Conservation (phyloP, 2,329 filamentous ascomycete species). For the Colletotrichum truncatum region DNA sequence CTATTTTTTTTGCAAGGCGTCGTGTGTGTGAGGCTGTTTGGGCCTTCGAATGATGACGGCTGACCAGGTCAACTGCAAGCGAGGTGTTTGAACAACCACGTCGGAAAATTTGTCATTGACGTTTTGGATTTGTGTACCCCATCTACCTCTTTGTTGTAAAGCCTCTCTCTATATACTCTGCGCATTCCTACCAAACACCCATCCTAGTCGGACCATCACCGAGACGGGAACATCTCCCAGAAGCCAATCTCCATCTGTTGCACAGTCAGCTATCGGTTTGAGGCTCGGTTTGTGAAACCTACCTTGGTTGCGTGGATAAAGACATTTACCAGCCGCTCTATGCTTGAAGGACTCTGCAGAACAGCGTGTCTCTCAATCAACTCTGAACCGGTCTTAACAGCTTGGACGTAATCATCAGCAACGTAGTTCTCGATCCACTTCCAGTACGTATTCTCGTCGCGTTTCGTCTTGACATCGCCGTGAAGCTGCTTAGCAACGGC, state of each 20-base stretch:
- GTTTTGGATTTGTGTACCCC: neutral
- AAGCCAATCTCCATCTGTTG: constrained; percentile 62
- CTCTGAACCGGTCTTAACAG: constrained; percentile 75
- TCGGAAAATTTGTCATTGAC: neutral
- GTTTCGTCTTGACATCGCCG: constrained; percentile 66
- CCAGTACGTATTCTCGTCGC: constrained; percentile 80
- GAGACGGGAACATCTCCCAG: constrained; percentile 62
- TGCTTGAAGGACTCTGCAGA: constrained; percentile 76
- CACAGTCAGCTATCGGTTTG: neutral
- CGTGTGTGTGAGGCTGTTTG: neutral
- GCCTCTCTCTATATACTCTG: neutral
- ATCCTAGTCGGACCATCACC: constrained; percentile 22
- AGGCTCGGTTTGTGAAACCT: constrained; percentile 37
- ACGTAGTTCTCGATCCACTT: constrained; percentile 92
- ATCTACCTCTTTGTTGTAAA: neutral
- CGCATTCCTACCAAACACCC: neutral
- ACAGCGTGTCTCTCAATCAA: constrained; percentile 79
- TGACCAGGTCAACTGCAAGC: neutral
- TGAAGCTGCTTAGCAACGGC: constrained; percentile 78
- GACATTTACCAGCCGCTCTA: constrained; percentile 85
- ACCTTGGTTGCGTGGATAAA: constrained; percentile 90
- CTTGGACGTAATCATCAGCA: constrained; percentile 79
- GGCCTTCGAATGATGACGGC: neutral
- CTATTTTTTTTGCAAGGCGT: neutral
- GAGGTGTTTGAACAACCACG: neutral